Conservation (phyloP, 371 early-diverging fungal genomes). For the Mortierella sp. region DNA sequence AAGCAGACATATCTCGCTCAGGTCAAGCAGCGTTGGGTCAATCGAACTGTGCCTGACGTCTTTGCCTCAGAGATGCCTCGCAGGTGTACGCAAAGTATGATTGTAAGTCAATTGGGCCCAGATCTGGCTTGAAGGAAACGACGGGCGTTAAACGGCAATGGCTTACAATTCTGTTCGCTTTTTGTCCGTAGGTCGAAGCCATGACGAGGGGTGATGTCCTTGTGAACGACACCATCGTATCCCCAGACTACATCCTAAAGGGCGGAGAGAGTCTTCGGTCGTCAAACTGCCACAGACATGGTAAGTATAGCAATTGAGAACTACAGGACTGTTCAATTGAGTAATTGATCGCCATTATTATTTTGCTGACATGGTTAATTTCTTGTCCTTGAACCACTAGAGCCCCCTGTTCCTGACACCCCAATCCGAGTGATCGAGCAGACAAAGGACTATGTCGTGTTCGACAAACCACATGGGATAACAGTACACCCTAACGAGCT, state of each 20-base stretch:
- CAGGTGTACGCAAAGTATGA: conserved; percentile 44
- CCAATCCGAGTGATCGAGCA: conserved; percentile 44
- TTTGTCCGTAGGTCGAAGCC: conserved; percentile 29
- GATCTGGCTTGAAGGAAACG: neutral
- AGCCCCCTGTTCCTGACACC: conserved; percentile 49
- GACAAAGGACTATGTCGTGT: conserved; percentile 42
- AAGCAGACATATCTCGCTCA: conserved; percentile 44
- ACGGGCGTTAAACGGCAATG: neutral
- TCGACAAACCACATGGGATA: conserved; percentile 56
- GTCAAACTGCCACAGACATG: conserved; percentile 52
- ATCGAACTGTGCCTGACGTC: conserved; percentile 43
- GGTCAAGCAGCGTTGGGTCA: conserved; percentile 52
- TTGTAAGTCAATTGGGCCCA: conserved; percentile 24
- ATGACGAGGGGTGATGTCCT: conserved; percentile 55
- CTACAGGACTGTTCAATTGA: neutral
- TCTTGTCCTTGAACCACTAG: neutral
- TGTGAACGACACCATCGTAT: conserved; percentile 35
- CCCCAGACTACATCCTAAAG: conserved; percentile 44
- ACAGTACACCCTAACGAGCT: conserved; percentile 58
- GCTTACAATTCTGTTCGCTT: neutral
- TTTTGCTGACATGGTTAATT: neutral
- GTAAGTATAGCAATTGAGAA: conserved; percentile 9
- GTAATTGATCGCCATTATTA: neutral
- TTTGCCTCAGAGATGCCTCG: conserved; percentile 58
- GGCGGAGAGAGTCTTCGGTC: conserved; percentile 52